A percentile compares a stretch with the other conserved stretches of the same genome.
Evolutionary conservation across 1,139 yeast species (phyloP).

Genomic region (Blastobotrys serpentis): DNA sequence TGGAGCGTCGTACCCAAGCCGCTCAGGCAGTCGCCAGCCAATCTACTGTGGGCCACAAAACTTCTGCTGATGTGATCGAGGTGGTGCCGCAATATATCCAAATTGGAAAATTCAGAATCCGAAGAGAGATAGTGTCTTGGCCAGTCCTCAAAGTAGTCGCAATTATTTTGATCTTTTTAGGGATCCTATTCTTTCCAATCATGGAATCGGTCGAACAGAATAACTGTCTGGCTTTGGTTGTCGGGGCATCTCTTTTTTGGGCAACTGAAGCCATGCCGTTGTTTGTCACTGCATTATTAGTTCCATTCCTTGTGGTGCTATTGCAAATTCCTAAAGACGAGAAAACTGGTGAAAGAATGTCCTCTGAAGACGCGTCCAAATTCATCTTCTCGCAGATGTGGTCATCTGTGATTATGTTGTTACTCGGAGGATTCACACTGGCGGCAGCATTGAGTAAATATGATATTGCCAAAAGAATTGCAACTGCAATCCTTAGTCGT

Average conservation of each 20-base stretch:
- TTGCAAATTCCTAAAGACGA: constrained; percentile 66
- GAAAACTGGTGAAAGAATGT: constrained; percentile 47
- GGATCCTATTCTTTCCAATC: constrained; percentile 54
- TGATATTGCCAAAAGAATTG: constrained; percentile 79
- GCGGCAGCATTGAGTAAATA: constrained; percentile 93
- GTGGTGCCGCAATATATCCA: neutral
- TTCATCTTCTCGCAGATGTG: constrained; percentile 86
- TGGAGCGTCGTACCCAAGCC: constrained; percentile 70
- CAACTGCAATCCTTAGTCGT: constrained; percentile 72
- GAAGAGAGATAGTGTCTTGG: constrained; percentile 25
- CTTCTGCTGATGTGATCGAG: constrained; percentile 5
- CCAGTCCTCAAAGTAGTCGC: constrained; percentile 38
- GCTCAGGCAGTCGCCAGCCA: constrained; percentile 42
- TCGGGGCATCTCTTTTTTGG: constrained; percentile 81
- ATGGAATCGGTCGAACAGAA: constrained; percentile 62
- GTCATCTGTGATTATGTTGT: constrained; percentile 86
- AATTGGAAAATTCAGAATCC: constrained; percentile 23
- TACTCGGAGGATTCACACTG: constrained; percentile 88
- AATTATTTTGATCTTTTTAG: constrained; percentile 49
- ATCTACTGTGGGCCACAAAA: neutral
- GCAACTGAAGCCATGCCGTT: constrained; percentile 91
- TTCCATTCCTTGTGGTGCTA: constrained; percentile 76
- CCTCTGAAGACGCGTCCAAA: constrained; percentile 67
- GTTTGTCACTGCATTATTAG: constrained; percentile 75
- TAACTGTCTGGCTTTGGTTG: constrained; percentile 79